Evolutionary conservation across 176 grass and related monocot genomes (phyloP), one percentile per base, ranked within the genome.

Genomic region (Themeda triandra): DNA sequence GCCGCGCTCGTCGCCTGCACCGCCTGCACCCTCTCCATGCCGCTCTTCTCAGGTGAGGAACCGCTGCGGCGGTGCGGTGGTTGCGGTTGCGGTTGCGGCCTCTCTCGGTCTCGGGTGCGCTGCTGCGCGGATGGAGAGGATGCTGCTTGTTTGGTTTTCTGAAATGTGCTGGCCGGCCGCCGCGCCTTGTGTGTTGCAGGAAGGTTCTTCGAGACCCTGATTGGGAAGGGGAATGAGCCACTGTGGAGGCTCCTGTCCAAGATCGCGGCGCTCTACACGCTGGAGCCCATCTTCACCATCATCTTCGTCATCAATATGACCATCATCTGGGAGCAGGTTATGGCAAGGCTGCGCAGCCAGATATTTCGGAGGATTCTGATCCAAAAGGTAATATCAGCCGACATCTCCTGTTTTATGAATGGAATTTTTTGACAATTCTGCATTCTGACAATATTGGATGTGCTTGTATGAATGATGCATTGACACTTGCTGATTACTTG

Each of bases 311-410:
- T 91, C 71, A 98, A 98, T 76, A 90, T 98, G 92, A 94, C 92
- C 13, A 83, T 93, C 37, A 82, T 98, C 64, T 98, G 95, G 95
- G 95, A 98, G 85, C 86, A 90, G 78, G 92, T 98, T 36, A 98
- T 93, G 95, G 79, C 85, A 21, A 88, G 89, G 58, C 31, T 98
- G 63, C 87, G 95, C 63, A 87, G 91, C 72, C 95, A 95, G 82
- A 95, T 98, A 82, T 98, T 98, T 89, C 84, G 95, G 42, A 92
- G 93, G 84, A 95, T 98, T 85, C 87, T 98, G n/a, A 89, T 95
- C 77, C 91, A 98, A 77, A 98, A 95, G 95, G 95, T 98, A 83
- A 29, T 33, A 39, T 44, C 49, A 7, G 11, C 4, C 2, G 54
- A n/a, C 21, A 15, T 44, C 45, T 14, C 27, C 62, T 30, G 62